Conservation (phyloP, 305 asterid genomes). For the Caryopteris hybrid region DNA sequence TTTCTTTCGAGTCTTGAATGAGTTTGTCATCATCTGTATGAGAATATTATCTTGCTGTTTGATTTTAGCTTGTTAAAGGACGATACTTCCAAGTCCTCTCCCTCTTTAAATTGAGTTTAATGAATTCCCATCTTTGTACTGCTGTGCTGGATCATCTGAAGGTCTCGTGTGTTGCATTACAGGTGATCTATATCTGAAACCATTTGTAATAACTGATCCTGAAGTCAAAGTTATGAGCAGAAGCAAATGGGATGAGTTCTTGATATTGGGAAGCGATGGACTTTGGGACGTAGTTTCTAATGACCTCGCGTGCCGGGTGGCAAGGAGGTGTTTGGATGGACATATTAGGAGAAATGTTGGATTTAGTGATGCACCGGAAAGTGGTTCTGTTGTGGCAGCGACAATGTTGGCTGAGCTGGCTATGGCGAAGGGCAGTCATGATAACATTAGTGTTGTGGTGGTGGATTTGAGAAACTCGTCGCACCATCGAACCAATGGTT, state of each 20-base stretch:
- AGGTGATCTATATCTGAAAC: constrained; percentile 73
- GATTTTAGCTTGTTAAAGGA: too few species aligned
- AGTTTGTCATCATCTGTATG: too few species aligned
- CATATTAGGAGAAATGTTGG: background rate
- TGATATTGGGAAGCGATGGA: constrained; percentile 69
- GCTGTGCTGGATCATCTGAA: too few species aligned
- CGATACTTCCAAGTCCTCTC: too few species aligned
- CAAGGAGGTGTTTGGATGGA: constrained; percentile 45
- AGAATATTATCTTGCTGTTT: too few species aligned
- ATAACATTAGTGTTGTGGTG: constrained; percentile 52
- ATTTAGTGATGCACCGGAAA: background rate
- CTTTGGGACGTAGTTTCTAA: constrained; percentile 72
- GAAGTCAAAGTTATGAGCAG: constrained; percentile 38
- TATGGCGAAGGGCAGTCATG: constrained; percentile 55
- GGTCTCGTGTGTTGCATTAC: background rate
- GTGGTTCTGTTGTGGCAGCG: constrained; percentile 34
- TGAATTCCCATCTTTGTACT: too few species aligned
- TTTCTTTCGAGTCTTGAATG: too few species aligned
- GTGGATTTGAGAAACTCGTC: constrained; percentile 33
- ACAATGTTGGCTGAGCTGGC: constrained; percentile 51
- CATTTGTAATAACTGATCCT: constrained; percentile 58
- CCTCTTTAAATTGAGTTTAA: too few species aligned
- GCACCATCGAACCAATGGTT: too few species aligned
- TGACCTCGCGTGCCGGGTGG: constrained; percentile 53
- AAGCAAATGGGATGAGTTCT: constrained; percentile 44